Evolutionary conservation across 106 monocot genomes (phyloP), one percentile per base, ranked within the genome.

Genomic region (Gastrodia elata): DNA sequence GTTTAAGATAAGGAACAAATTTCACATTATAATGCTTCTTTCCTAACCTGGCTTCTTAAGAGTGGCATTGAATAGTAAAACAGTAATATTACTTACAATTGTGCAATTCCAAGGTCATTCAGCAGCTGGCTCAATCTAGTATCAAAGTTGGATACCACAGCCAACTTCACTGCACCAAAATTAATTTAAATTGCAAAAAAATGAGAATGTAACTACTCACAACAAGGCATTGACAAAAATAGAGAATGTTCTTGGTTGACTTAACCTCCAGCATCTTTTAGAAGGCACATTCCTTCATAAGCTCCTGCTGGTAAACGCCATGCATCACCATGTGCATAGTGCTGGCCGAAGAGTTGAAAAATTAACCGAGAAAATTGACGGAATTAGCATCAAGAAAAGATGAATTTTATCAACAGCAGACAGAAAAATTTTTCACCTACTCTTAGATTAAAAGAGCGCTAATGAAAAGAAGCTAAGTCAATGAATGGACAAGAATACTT

Each of bases 61-160:
- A 22, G 52, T n/a, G n/a, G n/a, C 1, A n/a, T 0, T n/a, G 52
- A 22, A n/a, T 52, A 52, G 6, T 6, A 52, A 52, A 52, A 52
- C 52, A 0, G 7, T n/a, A 22, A n/a, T 52, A n/a, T 52, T 52
- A 22, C 52, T 52, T 88, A 97, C 97, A 93, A n/a, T 69, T 87
- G 75, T 41, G 83, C 75, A 74, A 90, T 87, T 77, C 84, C 74
- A 22, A 97, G 84, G 65, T 97, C 97, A 76, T 87, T 83, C 65
- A 93, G 70, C 80, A 97, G 78, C 81, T 97, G 90, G 25, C 82
- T 72, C 52, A 97, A 75, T 16, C 97, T 86, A 79, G 86, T 87
- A 42, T 97, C 97, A 68, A 97, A 97, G 71, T 97, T 97, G 65
- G 97, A 97, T 11, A 97, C 90, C 68, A 97, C 93, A n/a, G 93